A percentile compares a stretch with the other conserved stretches of the same genome.
Evolutionary conservation across 352 stramenopile genomes (phyloP).

Genomic region (Pythium phragmitis): DNA sequence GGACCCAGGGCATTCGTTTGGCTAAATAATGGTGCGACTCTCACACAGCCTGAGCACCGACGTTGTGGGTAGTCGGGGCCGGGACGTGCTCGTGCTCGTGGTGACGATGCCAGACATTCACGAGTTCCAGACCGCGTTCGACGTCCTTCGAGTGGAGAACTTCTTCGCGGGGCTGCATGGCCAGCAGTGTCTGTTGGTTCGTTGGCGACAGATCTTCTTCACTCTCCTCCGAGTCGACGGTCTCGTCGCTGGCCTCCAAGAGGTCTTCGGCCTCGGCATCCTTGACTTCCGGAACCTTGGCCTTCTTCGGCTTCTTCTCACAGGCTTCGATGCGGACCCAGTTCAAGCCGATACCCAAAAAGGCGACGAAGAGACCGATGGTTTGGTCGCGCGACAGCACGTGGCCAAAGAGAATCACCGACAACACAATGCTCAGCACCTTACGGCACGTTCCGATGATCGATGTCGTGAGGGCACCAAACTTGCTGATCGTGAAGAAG

Average conservation of each 20-base stretch:
- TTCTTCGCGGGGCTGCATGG: conserved; percentile 36
- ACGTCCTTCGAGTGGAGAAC: conserved; percentile 41
- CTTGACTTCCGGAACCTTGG: conserved; percentile 29
- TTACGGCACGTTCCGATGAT: conserved; percentile 88
- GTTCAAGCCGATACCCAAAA: conserved; percentile 76
- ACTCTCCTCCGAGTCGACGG: conserved; percentile 50
- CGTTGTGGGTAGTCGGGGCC: conserved; percentile 17
- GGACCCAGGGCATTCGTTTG: not conserved
- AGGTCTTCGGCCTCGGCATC: conserved; percentile 53
- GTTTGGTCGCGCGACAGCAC: conserved; percentile 67
- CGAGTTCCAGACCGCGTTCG: conserved; percentile 59
- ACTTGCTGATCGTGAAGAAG: conserved; percentile 88
- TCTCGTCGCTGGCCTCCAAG: conserved; percentile 64
- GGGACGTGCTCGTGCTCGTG: conserved; percentile 33
- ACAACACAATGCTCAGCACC: conserved; percentile 83
- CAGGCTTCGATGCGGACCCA: conserved; percentile 67
- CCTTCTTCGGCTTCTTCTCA: conserved; percentile 28
- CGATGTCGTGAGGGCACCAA: conserved; percentile 78
- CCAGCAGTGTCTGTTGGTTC: conserved; percentile 25
- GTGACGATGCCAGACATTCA: conserved; percentile 66
- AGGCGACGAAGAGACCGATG: conserved; percentile 60
- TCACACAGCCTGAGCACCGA: conserved; percentile 34
- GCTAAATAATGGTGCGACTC: conserved; percentile 21
- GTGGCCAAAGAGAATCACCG: conserved; percentile 81
- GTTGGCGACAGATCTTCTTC: conserved; percentile 37